phyloP scores from a whole-genome alignment of 1,284 basidiomycete genomes.

The Tetrapyrgos nigripes region DNA sequence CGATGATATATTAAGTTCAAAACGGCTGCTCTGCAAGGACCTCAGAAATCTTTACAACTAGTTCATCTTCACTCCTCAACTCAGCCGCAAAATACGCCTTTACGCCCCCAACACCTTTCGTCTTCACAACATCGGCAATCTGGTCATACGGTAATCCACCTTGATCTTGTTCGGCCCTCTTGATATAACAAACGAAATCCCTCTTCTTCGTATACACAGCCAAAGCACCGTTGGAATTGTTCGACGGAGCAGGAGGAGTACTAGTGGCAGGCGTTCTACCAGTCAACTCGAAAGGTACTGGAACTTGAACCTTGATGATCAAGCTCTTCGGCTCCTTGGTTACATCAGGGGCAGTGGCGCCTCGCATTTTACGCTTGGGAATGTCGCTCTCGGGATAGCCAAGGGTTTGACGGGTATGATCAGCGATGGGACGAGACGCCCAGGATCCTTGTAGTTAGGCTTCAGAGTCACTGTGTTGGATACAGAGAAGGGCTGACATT shows the following conservation, averaged over 20 bases:
- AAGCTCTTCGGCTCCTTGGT: constrained; percentile 39
- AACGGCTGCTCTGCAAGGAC: constrained; percentile 57
- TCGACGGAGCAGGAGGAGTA: background rate
- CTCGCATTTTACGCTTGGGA: constrained; percentile 1
- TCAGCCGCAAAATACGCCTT: constrained; percentile 66
- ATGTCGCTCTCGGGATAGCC: background rate
- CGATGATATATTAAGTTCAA: too few relatives aligned
- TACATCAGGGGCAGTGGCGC: constrained; percentile 31
- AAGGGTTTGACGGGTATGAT: background rate
- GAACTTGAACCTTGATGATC: constrained; percentile 62
- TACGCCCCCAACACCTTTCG: constrained; percentile 47
- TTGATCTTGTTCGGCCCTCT: constrained; percentile 35
- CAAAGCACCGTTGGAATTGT: constrained; percentile 39
- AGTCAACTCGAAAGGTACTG: constrained; percentile 20
- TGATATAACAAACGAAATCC: constrained; percentile 53
- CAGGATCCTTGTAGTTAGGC: constrained; percentile 42
- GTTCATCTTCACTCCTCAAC: constrained; percentile 48
- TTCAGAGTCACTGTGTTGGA: constrained; percentile 51
- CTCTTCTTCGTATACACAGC: constrained; percentile 59
- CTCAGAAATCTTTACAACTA: constrained; percentile 57
- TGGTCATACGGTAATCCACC: constrained; percentile 41
- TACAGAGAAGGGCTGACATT: constrained; percentile 50
- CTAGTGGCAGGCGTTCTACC: too few relatives aligned
- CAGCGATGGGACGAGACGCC: background rate
- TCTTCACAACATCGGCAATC: constrained; percentile 41